Evolutionary conservation across 192 early-diverging fungal species (phyloP).

Genomic region (Dimargaris cristalligena): DNA sequence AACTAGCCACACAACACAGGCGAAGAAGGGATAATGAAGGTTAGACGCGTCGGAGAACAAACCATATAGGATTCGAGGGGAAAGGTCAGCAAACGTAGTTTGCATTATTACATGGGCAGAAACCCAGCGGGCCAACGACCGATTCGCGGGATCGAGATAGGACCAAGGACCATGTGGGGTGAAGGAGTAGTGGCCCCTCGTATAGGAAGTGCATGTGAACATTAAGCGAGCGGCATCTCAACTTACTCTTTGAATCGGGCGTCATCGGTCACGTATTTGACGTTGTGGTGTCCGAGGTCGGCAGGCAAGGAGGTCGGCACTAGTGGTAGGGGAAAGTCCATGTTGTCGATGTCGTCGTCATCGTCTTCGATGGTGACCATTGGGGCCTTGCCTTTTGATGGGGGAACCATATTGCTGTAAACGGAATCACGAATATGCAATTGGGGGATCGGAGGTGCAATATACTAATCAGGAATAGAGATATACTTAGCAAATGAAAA

Average conservation of each 20-base stretch:
- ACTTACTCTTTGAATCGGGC: background rate
- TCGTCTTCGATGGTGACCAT: background rate
- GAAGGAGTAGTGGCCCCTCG: background rate
- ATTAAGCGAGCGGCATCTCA: conserved; percentile 5
- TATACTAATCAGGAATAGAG: no score
- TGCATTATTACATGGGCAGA: background rate
- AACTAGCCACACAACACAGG: conserved; percentile 17
- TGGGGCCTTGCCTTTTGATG: background rate
- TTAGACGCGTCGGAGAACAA: background rate
- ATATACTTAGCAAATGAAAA: no score
- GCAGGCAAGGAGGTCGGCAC: conserved; percentile 11
- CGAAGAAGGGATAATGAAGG: background rate
- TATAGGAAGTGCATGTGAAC: conserved; percentile 1
- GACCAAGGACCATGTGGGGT: no score
- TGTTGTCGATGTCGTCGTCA: conserved; percentile 24
- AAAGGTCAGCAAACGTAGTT: background rate
- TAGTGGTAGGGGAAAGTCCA: conserved; percentile 30
- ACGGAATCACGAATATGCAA: no score
- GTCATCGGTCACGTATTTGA: conserved; percentile 16
- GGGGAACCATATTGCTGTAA: conserved; percentile 6
- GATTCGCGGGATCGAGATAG: no score
- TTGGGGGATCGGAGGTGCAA: no score
- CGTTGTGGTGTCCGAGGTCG: background rate
- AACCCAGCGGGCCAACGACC: background rate
- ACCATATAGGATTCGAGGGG: background rate